Evolutionary conservation across 164 flowering plant species (phyloP).

Genomic region (Nymphaea thermarum): DNA sequence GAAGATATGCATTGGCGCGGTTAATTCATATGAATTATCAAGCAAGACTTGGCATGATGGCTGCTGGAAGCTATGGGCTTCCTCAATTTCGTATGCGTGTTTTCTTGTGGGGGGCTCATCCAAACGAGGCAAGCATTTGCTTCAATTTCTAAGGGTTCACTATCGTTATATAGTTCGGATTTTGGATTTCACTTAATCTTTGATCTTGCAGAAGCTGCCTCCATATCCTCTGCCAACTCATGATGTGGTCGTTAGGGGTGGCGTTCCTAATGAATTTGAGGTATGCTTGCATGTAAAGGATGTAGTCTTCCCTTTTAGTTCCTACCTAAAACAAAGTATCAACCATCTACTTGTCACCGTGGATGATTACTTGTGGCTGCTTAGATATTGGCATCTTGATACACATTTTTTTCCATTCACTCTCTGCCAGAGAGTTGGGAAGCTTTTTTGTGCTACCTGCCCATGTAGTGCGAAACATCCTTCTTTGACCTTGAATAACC

Average conservation of each 20-base stretch:
- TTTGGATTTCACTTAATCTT: neutral
- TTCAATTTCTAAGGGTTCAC: neutral
- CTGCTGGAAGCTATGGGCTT: constrained; percentile 84
- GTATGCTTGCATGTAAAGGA: constrained; percentile 16
- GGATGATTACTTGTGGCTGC: neutral
- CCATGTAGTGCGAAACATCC: too few species aligned
- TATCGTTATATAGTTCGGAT: neutral
- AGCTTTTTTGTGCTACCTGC: too few species aligned
- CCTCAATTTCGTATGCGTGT: constrained; percentile 77
- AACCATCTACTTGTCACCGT: too few species aligned
- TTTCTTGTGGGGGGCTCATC: constrained; percentile 84
- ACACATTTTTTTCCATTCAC: neutral
- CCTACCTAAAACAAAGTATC: too few species aligned
- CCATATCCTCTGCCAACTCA: constrained; percentile 79
- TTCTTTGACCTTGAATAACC: too few species aligned
- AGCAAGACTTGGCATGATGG: constrained; percentile 62
- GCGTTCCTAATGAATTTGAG: constrained; percentile 49
- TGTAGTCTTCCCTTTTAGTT: too few species aligned
- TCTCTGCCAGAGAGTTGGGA: too few species aligned
- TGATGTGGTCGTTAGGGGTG: constrained; percentile 47
- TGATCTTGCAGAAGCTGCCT: constrained; percentile 44
- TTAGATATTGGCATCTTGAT: neutral
- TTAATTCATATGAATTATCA: constrained; percentile 61
- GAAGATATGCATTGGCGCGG: constrained; percentile 63
- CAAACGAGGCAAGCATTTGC: constrained; percentile 24